phyloP scores from a whole-genome alignment of 345 rosid species.

The Turritis glabra region DNA sequence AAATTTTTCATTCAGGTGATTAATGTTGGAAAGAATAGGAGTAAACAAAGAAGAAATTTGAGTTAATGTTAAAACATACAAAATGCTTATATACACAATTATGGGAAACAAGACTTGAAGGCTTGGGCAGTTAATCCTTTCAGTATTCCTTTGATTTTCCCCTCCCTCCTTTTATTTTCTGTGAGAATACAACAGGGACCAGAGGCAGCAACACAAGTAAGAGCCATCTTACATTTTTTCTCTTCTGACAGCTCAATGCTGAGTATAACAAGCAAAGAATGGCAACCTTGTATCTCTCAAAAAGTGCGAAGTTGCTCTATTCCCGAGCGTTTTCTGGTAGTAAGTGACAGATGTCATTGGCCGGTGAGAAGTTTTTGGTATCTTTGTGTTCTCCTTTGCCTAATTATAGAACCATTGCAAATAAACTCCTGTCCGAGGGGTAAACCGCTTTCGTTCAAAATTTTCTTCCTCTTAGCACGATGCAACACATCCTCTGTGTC shows the following conservation, averaged over 20 bases:
- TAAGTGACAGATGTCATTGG: conserved; percentile 17
- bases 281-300: conserved; percentile 26
- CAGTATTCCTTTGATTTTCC: conserved; percentile 1
- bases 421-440: conserved; percentile 34
- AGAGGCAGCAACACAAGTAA: conserved; percentile 6
- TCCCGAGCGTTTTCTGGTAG: conserved; percentile 4
- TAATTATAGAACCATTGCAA: conserved; percentile 38
- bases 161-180: neutral
- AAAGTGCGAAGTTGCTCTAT: conserved; percentile 13
- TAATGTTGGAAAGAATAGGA: conserved; percentile 38
- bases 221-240: conserved; percentile 17
- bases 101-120: neutral
- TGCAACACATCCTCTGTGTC: conserved; percentile 91
- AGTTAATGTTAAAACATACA: conserved; percentile 36
- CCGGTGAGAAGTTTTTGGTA: conserved; percentile 46
- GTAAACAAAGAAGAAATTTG: conserved; percentile 17
- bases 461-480: conserved; percentile 46
- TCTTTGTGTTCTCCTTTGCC: conserved; percentile 46
- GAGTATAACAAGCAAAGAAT: conserved; percentile 31
- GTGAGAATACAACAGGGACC: conserved; percentile 21
- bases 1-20: conserved; percentile 33
- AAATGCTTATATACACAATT: conserved; percentile 31
- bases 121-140: conserved; percentile 18
- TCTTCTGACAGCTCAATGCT: conserved; percentile 20
- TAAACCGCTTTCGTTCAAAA: conserved; percentile 32